Evolutionary conservation across 495 filamentous ascomycete genomes (phyloP), one percentile per base, ranked within the genome.

Genomic region (Beverwykella pulmonaria): DNA sequence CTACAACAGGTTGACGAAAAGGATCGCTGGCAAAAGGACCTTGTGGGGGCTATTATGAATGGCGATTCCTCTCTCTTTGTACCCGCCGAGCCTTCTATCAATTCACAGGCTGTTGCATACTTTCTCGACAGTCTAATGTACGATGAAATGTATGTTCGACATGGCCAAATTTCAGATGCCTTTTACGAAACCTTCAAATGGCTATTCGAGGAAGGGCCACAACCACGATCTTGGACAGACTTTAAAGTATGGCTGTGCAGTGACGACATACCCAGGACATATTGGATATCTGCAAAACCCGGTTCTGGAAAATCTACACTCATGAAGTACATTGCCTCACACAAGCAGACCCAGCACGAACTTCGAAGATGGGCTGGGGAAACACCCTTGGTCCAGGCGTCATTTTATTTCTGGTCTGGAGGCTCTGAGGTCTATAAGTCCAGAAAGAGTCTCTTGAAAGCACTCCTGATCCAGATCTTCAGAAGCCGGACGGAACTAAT

Each of bases 251-350:
- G 32, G 34, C 49, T 54, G 49, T 14, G 44, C 2, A 29, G 25
- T 32, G 15, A 8, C 10, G 32, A 63, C 36, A 27, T 36, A 1
- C 32, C 15, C 14, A 27, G 48, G 10, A 26, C 22, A 41, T 63
- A 54, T 23, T 63, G 48, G 48, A 46, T 63, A 15, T 39, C 29
- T 27, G 60, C n/a, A 41, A 63, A 54, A 63, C 17, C 27, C 27
- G 50, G 60, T 8, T 44, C 48, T 44, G 60, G 60, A 63, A 53
- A 55, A 44, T 63, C 48, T 15, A 54, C 60, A 5, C 44, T 53
- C 12, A 34, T 61, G 58, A 61, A 59, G 23, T 47, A 27, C 39
- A 59, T 59, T 15, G 58, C 47, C 58, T 32, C 41, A 15, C 41
- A 52, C 9, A 14, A 3, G 10, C 17, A 61, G 29, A 61, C 58